A percentile compares a stretch with the other conserved stretches of the same genome.
phyloP scores from a whole-genome alignment of 306 rosid genomes.

The Begonia masoniana region DNA sequence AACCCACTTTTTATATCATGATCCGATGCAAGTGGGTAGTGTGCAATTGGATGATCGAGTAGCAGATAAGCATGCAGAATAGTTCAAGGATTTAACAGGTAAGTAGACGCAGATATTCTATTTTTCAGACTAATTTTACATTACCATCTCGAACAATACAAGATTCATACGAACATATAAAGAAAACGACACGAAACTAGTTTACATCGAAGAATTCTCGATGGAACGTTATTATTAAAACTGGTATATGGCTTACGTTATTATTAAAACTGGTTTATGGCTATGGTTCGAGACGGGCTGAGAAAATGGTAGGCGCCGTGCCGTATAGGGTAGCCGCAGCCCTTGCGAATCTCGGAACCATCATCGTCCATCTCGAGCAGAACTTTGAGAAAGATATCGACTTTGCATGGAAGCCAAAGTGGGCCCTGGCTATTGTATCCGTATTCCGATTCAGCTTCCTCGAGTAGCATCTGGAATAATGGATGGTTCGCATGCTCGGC shows the following conservation, averaged over 20 bases:
- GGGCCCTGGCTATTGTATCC: slow-evolving; percentile 68
- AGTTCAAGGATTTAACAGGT: not conserved
- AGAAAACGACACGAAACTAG: not conserved
- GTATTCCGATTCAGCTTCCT: slow-evolving; percentile 80
- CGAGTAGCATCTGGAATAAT: slow-evolving; percentile 57
- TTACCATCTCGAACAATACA: no score
- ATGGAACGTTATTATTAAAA: slow-evolving; percentile 1
- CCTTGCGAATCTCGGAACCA: slow-evolving; percentile 13
- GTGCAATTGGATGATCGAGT: not conserved
- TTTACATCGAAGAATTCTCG: no score
- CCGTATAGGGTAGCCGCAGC: slow-evolving; percentile 34
- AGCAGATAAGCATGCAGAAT: not conserved
- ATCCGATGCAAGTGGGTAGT: not conserved
- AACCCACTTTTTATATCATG: not conserved
- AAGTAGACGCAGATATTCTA: no score
- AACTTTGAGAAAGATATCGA: slow-evolving; percentile 40
- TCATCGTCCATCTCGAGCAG: slow-evolving; percentile 50
- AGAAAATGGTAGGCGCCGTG: slow-evolving; percentile 32
- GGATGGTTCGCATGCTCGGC: slow-evolving; percentile 65
- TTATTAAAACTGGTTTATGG: slow-evolving; percentile 23
- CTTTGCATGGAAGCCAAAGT: slow-evolving; percentile 57
- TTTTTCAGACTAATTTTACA: no score
- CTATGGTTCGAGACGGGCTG: slow-evolving; percentile 29
- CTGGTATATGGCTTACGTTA: slow-evolving; percentile 17
- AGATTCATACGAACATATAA: no score